Percentiles rank a stretch among this genome's conserved stretches.
These are phyloP conservation scores for Dioscorea cayenensis DNA, from an alignment of 116 monocot genomes.

Conservation along the genomic window DNA sequence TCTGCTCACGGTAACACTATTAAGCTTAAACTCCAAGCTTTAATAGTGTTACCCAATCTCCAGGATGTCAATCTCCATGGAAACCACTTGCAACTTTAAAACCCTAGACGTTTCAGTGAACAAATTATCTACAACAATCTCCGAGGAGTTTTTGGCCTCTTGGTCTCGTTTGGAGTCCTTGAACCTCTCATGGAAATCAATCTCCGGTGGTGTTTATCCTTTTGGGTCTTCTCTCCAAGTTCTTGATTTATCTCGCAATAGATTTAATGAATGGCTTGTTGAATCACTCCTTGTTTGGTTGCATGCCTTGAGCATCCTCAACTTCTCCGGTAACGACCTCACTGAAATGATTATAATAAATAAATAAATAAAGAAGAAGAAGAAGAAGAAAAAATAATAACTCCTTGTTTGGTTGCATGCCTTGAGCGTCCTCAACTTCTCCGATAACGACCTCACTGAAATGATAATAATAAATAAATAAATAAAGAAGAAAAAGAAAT, in stretches of 20 bases:
- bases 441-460: constrained; percentile 48
- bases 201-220: no score
- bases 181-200: constrained; percentile 58
- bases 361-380: no score
- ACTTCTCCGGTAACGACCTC: constrained; percentile 52
- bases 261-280: constrained; percentile 48
- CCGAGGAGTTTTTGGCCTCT: constrained; percentile 24
- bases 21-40: constrained; percentile 30
- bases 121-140: constrained; percentile 36
- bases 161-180: constrained; percentile 33
- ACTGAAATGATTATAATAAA: constrained; percentile 32
- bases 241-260: constrained; percentile 68
- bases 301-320: no score
- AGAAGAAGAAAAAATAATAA: no score
- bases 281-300: constrained; percentile 35
- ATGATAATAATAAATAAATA: no score
- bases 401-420: no score
- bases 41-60: constrained; percentile 43
- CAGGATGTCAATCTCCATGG: constrained; percentile 38
- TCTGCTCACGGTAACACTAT: constrained; percentile 52
- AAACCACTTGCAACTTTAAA: constrained; percentile 58
- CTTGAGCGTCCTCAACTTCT: constrained; percentile 48
- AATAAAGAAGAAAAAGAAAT: no score
- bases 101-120: constrained; percentile 61
- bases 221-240: no score